Evolutionary conservation across 2,329 filamentous ascomycete species (phyloP).

Genomic region (Paracoccidioides brasiliensis): DNA sequence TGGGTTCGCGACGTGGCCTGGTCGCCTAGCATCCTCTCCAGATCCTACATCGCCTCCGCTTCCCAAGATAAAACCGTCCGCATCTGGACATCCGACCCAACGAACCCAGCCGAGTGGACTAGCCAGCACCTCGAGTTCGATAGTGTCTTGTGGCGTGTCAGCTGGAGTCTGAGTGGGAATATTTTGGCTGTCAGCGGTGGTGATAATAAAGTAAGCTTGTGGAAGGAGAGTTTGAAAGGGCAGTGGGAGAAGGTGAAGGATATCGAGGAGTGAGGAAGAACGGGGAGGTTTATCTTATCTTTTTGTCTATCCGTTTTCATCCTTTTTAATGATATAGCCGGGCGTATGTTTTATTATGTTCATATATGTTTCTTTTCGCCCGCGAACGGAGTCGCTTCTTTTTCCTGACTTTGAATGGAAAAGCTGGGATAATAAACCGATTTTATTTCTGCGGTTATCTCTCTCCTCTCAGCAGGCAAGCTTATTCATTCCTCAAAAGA

Average conservation of each 20-base stretch:
- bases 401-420: neutral
- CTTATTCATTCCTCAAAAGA: too few species aligned
- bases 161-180: constrained; percentile 95
- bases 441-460: neutral
- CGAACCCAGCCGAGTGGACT: constrained; percentile 61
- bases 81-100: constrained; percentile 78
- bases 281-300: neutral
- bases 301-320: neutral
- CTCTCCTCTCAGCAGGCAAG: too few species aligned
- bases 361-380: neutral
- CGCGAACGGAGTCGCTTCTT: neutral
- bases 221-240: constrained; percentile 95
- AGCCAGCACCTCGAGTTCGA: constrained; percentile 80
- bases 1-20: constrained; percentile 98
- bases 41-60: constrained; percentile 91
- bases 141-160: constrained; percentile 83
- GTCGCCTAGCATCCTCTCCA: constrained; percentile 88
- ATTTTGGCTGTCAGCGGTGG: constrained; percentile 85
- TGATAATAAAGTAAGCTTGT: constrained; percentile 93
- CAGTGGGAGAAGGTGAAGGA: constrained; percentile 97
- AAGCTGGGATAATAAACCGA: too few species aligned
- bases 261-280: constrained; percentile 60
- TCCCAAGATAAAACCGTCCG: constrained; percentile 94
- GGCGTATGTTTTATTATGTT: neutral
- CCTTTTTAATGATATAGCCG: neutral